Percentiles rank a stretch among this genome's conserved stretches.
phyloP scores from a whole-genome alignment of 2,329 filamentous ascomycete genomes.

The Scolecobasidium constrictum region DNA sequence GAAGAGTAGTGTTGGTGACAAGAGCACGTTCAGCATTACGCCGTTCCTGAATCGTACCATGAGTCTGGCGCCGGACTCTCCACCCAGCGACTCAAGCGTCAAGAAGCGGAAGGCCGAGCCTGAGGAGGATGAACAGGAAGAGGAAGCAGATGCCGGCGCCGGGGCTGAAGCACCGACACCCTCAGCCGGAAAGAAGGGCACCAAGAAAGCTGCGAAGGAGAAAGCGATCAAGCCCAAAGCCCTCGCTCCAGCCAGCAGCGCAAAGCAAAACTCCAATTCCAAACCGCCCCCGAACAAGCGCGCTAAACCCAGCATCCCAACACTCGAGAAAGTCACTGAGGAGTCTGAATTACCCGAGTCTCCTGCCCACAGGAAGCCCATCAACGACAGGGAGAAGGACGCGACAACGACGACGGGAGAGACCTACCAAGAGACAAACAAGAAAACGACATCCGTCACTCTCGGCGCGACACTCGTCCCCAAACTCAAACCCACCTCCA shows the following conservation, averaged over 20 bases:
- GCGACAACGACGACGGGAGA: conserved; percentile 16
- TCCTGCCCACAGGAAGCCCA: conserved; percentile 18
- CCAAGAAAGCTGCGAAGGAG: conserved; percentile 9
- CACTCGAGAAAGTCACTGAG: conserved; percentile 33
- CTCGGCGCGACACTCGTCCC: conserved; percentile 16
- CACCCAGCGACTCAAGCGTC: conserved; percentile 15
- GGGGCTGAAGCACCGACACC: conserved; percentile 18
- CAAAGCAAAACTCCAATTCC: conserved; percentile 33
- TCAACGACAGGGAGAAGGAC: conserved; percentile 11
- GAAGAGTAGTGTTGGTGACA: conserved; percentile 60
- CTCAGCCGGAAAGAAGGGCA: conserved; percentile 14
- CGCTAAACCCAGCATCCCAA: conserved; percentile 22
- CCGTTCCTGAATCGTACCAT: conserved; percentile 71
- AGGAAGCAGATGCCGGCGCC: conserved; percentile 17
- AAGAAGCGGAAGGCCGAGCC: conserved; percentile 2
- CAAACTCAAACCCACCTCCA: conserved; percentile 20
- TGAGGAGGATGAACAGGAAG: conserved; percentile 9
- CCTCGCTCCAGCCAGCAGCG: conserved; percentile 32
- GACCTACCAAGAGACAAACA: conserved; percentile 13
- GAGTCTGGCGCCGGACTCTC: conserved; percentile 39
- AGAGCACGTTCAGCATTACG: conserved; percentile 87
- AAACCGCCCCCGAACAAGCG: conserved; percentile 19
- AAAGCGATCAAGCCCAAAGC: conserved; percentile 22
- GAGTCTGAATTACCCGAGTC: conserved; percentile 30
- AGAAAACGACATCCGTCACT: conserved; percentile 5